Evolutionary conservation across 1,284 basidiomycete species (phyloP), one percentile per base, ranked within the genome.

Genomic region (Neonothopanus nambi): DNA sequence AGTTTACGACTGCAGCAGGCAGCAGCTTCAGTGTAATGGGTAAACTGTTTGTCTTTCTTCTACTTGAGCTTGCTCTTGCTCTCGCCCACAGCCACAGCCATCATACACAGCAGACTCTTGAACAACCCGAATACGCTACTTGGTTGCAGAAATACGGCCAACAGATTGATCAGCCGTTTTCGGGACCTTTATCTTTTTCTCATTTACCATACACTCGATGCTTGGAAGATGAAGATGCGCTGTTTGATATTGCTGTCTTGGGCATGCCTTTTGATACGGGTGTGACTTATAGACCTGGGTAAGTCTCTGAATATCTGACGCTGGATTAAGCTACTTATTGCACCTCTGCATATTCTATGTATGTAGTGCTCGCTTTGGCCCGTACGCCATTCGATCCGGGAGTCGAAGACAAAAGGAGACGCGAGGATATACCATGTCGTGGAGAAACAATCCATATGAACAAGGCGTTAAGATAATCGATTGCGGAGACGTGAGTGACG

Each of bases 231-330:
- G 75, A 77, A 54, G 65, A 65, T 11, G 65, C 66, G 4, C 39
- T 54, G 5, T 90, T 89, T 63, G 89, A 91, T 65, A 82, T 92
- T 53, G 89, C 88, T 1, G 67, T 93, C 40, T 69, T 93, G 7
- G 91, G 91, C 5, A 83, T 91, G 73, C 91, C 90, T 0, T 91
- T 93, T 63, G 91, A 93, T 62, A 91, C 89, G 3, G 80, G 75
- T 1, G 84, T 86, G 15, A 77, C 77, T 1, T 91, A 88, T 62
- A 73, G 89, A 54, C 80, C 87, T 48, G 88, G 87, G 55, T 73
- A 59, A 28, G 59, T 54, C 40, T 33, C 30, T 9, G 13, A 8
- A 9, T 33, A 33, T 9, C 30, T 33, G 49, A 55, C 23, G 48
- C 55, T 20, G 21, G 18, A n/a, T 17, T 17, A 35, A 5, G 13